Base-by-base conservation (phyloP, 768 basidiomycete species). In the Terana coerulea region DNA sequence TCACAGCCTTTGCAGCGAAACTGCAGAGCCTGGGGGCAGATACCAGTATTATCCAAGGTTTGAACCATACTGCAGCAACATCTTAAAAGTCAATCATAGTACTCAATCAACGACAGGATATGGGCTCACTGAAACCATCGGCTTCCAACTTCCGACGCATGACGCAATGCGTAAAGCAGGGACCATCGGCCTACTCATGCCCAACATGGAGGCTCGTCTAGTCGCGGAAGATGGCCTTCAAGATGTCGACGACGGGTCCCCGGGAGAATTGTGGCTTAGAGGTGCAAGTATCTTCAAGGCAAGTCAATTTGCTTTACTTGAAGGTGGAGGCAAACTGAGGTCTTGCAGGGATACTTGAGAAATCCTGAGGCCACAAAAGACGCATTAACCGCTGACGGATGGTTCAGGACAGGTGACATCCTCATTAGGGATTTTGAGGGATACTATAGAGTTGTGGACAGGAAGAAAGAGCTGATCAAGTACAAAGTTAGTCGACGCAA, bases 201-300 rank as follows among this genome's bases (percentile, higher is more conserved):
- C 92, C 0, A 86, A 87, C 56, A 74, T 91, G 25, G 80, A 93
- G 63, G 83, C 85, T 1, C 76, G 86, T 5, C 62, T 95, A 9
- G 78, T 94, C 5, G 72, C 76, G 4, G 79, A 83, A 49, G 80
- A 80, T 1, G 82, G 79, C 0, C n/a, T n/a, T n/a, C 78, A 76
- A 25, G 76, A 77, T 41, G 72, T 75, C 1, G 62, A 64, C 8
- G 69, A 71, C 33, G 83, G 83, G 0, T 72, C 81, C 45, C 70
- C 79, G 0, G 91, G 92, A 10, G 92, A 95, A 65, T 64, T 95
- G 12, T 93, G 90, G 88, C 49, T 93, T 2, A 75, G 81, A 42
- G 91, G 91, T 0, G 83, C 86, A 3, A 78, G 72, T 1, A 72
- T 93, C 29, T 91, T 92, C 88, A 91, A 90, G 45, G 45, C 34